A percentile compares a stretch with the other conserved stretches of the same genome.
phyloP scores from a whole-genome alignment of 371 early-diverging fungal genomes.

The Zopfochytrium polystomum region DNA sequence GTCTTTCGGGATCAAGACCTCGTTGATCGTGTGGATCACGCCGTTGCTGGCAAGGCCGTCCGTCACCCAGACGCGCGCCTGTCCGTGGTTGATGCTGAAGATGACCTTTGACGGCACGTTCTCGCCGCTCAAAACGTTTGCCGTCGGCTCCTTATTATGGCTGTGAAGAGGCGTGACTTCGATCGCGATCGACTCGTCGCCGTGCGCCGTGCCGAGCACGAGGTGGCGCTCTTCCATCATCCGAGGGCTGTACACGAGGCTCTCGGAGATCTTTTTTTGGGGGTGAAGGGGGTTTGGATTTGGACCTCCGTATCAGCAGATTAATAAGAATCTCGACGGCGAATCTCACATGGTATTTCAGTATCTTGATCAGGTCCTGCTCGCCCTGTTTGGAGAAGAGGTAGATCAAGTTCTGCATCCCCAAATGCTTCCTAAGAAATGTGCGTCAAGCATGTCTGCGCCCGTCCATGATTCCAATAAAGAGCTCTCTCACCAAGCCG shows the following conservation, averaged over 20 bases:
- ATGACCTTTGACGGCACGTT: constrained; percentile 13
- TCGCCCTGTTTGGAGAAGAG: constrained; percentile 31
- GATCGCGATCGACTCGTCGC: constrained; percentile 16
- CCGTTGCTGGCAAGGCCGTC: constrained; percentile 26
- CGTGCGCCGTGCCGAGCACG: constrained; percentile 17
- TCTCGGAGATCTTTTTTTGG: constrained; percentile 18
- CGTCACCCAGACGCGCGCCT: constrained; percentile 22
- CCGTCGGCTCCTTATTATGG: constrained; percentile 13
- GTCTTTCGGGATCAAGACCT: constrained; percentile 30
- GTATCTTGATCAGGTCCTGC: constrained; percentile 33
- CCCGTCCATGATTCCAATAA: too few relatives aligned
- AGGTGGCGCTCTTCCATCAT: constrained; percentile 27
- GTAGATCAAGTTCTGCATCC: constrained; percentile 29
- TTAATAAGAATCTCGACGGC: neutral
- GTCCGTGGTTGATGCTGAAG: constrained; percentile 32
- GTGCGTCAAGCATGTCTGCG: too few relatives aligned
- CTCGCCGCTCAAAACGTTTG: neutral
- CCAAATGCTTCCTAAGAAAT: constrained; percentile 31
- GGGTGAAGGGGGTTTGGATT: neutral
- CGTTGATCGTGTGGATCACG: constrained; percentile 29
- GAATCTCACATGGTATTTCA: constrained; percentile 34
- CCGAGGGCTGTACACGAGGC: constrained; percentile 30
- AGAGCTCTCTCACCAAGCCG: too few relatives aligned
- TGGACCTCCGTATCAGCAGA: too few relatives aligned
- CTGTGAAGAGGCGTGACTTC: constrained; percentile 16